Evolutionary conservation across 768 basidiomycete genomes (phyloP).

Genomic region (Trametes cinnabarina): DNA sequence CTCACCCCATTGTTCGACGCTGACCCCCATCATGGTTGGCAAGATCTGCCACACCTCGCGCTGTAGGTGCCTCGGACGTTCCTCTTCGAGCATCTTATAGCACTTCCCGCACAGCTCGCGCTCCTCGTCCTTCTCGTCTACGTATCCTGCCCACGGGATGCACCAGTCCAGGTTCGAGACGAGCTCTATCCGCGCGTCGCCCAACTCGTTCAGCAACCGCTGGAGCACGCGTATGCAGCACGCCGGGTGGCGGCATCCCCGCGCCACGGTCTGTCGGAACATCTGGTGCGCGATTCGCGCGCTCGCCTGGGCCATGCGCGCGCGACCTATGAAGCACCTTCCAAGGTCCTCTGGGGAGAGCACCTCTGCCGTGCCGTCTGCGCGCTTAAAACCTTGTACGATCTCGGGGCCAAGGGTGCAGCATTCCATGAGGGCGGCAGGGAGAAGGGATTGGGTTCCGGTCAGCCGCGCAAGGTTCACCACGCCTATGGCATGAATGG

Average conservation of each 20-base stretch:
- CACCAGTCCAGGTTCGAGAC: conserved; percentile 16
- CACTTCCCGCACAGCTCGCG: conserved; percentile 16
- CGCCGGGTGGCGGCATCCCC: conserved; percentile 8
- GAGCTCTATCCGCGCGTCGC: conserved; percentile 14
- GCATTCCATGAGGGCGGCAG: conserved; percentile 20
- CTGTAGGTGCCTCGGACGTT: conserved; percentile 15
- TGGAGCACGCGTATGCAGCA: conserved; percentile 17
- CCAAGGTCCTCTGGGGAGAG: conserved; percentile 17
- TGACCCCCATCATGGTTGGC: conserved; percentile 16
- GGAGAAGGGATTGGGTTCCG: conserved; percentile 10
- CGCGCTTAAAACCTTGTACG: conserved; percentile 3
- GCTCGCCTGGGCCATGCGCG: conserved; percentile 19
- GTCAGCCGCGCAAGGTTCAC: conserved; percentile 20
- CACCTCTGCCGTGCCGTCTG: conserved; percentile 12
- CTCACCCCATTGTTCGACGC: conserved; percentile 10
- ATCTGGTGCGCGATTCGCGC: conserved; percentile 20
- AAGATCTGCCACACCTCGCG: conserved; percentile 17
- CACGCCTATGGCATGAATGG: conserved; percentile 12
- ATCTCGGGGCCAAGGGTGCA: conserved; percentile 16
- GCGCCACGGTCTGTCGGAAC: conserved; percentile 14
- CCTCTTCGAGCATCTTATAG: conserved; percentile 17
- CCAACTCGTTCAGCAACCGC: conserved; percentile 14
- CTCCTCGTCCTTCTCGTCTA: conserved; percentile 15
- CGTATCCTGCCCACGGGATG: conserved; percentile 13
- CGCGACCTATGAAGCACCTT: conserved; percentile 17